Evolutionary conservation across 305 asterid genomes (phyloP).

Genomic region (Galium porrigens): DNA sequence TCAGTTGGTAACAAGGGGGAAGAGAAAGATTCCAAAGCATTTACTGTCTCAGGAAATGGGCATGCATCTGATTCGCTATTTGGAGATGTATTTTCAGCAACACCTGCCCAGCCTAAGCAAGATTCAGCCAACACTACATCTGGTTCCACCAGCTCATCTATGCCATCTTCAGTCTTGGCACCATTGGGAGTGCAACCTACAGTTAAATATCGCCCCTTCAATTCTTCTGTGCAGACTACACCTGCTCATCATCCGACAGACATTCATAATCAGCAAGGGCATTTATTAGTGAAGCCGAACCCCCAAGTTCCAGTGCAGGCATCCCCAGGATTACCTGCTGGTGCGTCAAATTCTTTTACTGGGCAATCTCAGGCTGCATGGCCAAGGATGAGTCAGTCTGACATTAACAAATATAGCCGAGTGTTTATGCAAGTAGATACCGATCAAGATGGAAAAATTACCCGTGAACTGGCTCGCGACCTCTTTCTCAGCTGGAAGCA

Average conservation of each 20-base stretch:
- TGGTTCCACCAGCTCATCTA: constrained; percentile 30
- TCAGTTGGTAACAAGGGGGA: constrained; percentile 28
- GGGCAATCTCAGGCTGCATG: constrained; percentile 53
- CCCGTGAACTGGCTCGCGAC: constrained; percentile 86
- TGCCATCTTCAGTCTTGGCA: constrained; percentile 16
- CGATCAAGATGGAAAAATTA: constrained; percentile 82
- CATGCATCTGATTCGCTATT: constrained; percentile 35
- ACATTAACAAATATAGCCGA: constrained; percentile 65
- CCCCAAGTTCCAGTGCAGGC: constrained; percentile 34
- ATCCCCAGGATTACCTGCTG: constrained; percentile 32
- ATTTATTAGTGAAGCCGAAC: constrained; percentile 14
- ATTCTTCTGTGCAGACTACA: constrained; percentile 9
- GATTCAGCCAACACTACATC: constrained; percentile 17
- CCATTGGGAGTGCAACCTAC: constrained; percentile 16
- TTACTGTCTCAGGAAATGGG: constrained; percentile 44
- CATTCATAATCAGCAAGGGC: constrained; percentile 12
- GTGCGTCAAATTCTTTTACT: constrained; percentile 26
- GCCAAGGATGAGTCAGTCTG: constrained; percentile 72
- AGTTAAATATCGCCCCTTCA: constrained; percentile 15
- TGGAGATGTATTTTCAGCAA: constrained; percentile 53
- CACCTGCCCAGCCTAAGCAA: constrained; percentile 28
- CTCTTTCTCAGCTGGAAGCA: constrained; percentile 91
- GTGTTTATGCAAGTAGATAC: constrained; percentile 83
- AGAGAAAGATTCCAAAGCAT: constrained; percentile 29
- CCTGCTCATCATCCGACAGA: constrained; percentile 10